phyloP scores from a whole-genome alignment of 78 protist species.

The Dictyostelium citrinum region DNA sequence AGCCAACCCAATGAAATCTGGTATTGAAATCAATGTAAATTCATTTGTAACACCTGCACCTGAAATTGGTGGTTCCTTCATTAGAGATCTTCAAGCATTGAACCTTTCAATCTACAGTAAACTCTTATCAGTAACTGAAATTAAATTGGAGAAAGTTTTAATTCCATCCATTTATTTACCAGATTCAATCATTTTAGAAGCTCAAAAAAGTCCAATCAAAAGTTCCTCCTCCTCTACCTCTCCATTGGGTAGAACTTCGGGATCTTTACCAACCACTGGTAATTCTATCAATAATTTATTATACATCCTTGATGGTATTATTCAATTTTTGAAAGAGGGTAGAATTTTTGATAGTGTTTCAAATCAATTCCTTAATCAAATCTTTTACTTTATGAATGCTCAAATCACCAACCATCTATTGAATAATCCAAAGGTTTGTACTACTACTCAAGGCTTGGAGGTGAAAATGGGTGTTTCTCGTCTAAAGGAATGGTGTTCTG shows the following conservation, averaged over 20 bases:
- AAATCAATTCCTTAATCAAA: slow-evolving; percentile 58
- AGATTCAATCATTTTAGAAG: slow-evolving; percentile 37
- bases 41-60: slow-evolving; percentile 28
- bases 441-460: slow-evolving; percentile 40
- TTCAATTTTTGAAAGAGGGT: slow-evolving; percentile 35
- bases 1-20: slow-evolving; percentile 37
- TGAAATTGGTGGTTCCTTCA: slow-evolving; percentile 55
- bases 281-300: not conserved
- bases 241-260: not conserved
- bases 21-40: slow-evolving; percentile 30
- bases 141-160: slow-evolving; percentile 49
- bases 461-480: slow-evolving; percentile 71
- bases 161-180: slow-evolving; percentile 41
- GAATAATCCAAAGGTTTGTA: slow-evolving; percentile 30
- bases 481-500: slow-evolving; percentile 75
- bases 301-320: not conserved
- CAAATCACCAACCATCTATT: slow-evolving; percentile 60
- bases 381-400: slow-evolving; percentile 60
- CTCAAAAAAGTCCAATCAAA: slow-evolving; percentile 28
- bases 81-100: slow-evolving; percentile 56
- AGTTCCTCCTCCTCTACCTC: not conserved
- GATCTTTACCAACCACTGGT: not conserved
- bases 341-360: slow-evolving; percentile 28
- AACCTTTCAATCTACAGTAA: slow-evolving; percentile 25
- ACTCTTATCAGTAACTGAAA: slow-evolving; percentile 32